Base-by-base conservation (phyloP, 2,329 filamentous ascomycete species). In the Boeremia lycopersici region DNA sequence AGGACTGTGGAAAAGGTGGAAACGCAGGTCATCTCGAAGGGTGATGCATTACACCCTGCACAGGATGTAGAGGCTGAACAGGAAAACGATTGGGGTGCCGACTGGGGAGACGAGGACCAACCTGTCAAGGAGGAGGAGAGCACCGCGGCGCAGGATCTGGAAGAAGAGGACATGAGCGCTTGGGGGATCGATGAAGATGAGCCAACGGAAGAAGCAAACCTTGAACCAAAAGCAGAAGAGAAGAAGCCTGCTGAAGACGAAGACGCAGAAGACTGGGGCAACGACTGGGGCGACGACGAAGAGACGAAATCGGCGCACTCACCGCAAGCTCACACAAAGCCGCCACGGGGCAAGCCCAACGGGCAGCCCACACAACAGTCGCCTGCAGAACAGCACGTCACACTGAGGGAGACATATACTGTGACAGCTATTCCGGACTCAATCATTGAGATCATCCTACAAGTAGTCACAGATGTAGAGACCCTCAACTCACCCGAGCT, bases 371-470 rank as follows among this genome's bases (percentile, higher is more conserved):
- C 71, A 19, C 40, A 65, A 2, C 59, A 68, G 17, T 39, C 56
- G 19, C 30, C 62, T 0, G 59, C 57, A 41, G 70, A 79, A 8
- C 81, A 86, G 50, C 89, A 95, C 69, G 78, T 98, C 55, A 89
- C 90, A 0, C 77, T 98, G 39, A 89, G 83, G 57, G 95, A 99
- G 76, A 89, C 84, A 1, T 99, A 96, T 73, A 90, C 87, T 54
- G 89, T 96, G 46, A 97, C 93, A 0, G 89, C 89, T 2, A 89
- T 97, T 72, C 93, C 95, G 0, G 88, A 91, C 57, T 85, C 87
- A 4, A 86, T 98, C 11, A 80, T 93, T 17, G 81, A 84, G 15
- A 81, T 90, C 26, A 85, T 93, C 47, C 78, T 80, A 84, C 57
- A 77, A 42, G 72, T 78, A 7, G 68, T 82, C 56, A 57, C 70